These are phyloP conservation scores for Primulina eburnea DNA, from an alignment of 257 asterid species.

Conservation along the genomic window DNA sequence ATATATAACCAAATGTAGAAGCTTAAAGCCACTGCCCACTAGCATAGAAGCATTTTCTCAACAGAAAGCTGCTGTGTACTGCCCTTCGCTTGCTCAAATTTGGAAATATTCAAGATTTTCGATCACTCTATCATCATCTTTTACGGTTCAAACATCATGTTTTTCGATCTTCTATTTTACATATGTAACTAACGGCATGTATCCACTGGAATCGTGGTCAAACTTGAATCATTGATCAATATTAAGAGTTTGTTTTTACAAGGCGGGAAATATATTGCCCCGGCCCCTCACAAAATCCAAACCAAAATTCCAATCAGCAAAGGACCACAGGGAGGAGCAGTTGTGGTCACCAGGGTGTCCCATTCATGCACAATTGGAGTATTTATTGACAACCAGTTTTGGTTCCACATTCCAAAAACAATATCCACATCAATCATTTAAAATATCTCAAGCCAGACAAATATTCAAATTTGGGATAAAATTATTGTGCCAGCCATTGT, in stretches of 20 bases:
- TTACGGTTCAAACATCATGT: too few relatives aligned
- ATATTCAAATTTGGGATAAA: neutral
- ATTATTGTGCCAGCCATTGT: neutral
- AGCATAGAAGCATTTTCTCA: neutral
- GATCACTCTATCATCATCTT: neutral
- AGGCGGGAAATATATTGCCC: too few relatives aligned
- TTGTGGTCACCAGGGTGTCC: neutral
- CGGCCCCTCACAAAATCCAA: neutral
- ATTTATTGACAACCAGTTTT: neutral
- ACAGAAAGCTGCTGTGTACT: neutral
- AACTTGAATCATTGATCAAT: too few relatives aligned
- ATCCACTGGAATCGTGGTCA: too few relatives aligned
- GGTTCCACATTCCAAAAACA: neutral
- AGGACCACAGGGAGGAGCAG: constrained; percentile 3
- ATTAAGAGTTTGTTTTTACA: too few relatives aligned
- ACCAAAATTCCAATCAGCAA: neutral
- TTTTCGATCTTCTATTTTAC: too few relatives aligned
- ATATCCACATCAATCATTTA: neutral
- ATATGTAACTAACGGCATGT: too few relatives aligned
- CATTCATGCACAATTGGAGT: neutral
- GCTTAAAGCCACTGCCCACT: too few relatives aligned
- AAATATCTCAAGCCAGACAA: neutral
- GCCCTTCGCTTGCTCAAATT: too few relatives aligned
- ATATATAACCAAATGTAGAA: too few relatives aligned
- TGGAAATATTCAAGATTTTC: neutral